Base-by-base conservation (phyloP, 768 basidiomycete genomes). In the Mycena albidolilacea region DNA sequence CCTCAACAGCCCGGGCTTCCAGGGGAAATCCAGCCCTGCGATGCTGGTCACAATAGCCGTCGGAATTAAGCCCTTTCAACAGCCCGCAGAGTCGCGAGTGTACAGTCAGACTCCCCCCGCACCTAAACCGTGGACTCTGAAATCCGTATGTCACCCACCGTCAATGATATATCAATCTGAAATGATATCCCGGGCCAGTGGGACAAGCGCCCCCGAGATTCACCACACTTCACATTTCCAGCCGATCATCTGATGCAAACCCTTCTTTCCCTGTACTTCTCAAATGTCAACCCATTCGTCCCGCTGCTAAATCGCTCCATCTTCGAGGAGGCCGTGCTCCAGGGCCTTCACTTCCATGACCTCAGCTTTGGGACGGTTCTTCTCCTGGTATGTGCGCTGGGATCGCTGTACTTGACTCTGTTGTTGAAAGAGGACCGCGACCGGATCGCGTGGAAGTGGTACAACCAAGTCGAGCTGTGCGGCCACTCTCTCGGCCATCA, bases 191-290 rank as follows among this genome's bases (percentile, higher is more conserved):
- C 7, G 23, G 1, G 21, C 0, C 46, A 69, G 67, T 37, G 37
- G 55, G 43, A 64, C 8, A 19, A 19, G 17, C 11, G n/a, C 19
- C 14, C 23, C 35, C 17, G 12, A 5, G 8, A 0, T 11, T 10
- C 50, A 5, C 10, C 44, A 48, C 30, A 7, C n/a, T 19, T 19
- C 8, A 7, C 46, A 14, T 5, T 70, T 58, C 35, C 69, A 62
- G 1, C 52, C 57, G 19, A 64, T 19, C 3, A 57, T 8, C 79
- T 91, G n/a, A 81, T 83, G 14, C 59, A 67, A 7, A 38, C 61
- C 0, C 81, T 92, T 19, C 79, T 91, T 60, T 82, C 89, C 41
- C 79, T 85, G n/a, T 91, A 87, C 73, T 92, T 92, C 76, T 66
- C 64, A 0, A 61, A 82, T 41, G 37, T 81, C 70, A 87, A 90